Conservation (phyloP, 371 early-diverging fungal genomes). For the Globomyces sp. region DNA sequence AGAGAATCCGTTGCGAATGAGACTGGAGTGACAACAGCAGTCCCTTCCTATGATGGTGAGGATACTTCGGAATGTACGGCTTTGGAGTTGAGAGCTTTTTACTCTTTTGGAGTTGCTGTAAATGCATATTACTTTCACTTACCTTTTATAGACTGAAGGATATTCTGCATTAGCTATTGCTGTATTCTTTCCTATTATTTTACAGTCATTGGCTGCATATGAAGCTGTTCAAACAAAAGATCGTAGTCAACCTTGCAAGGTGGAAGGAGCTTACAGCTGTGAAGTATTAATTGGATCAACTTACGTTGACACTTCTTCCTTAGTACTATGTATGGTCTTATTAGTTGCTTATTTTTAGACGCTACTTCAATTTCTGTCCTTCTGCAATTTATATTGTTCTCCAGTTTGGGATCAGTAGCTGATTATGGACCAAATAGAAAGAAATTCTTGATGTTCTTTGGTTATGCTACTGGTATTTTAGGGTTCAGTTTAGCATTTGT, state of each 20-base stretch:
- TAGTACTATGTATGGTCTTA: conserved; percentile 21
- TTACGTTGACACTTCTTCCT: conserved; percentile 53
- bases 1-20: too few relatives aligned
- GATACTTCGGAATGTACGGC: too few relatives aligned
- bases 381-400: conserved; percentile 61
- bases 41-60: too few relatives aligned
- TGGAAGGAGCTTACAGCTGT: conserved; percentile 31
- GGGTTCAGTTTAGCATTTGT: conserved; percentile 24
- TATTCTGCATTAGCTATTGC: conserved; percentile 26
- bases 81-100: too few relatives aligned
- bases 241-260: conserved; percentile 8
- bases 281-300: conserved; percentile 40
- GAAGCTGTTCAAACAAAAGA: conserved; percentile 1
- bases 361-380: conserved; percentile 54
- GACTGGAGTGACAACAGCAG: too few relatives aligned
- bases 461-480: conserved; percentile 38
- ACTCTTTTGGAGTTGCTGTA: background rate
- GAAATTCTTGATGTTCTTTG: conserved; percentile 49
- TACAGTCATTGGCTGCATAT: conserved; percentile 31
- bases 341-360: conserved; percentile 34
- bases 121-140: background rate
- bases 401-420: conserved; percentile 58
- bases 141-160: background rate
- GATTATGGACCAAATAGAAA: conserved; percentile 62
- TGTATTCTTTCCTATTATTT: conserved; percentile 49